Evolutionary conservation across 2,329 filamentous ascomycete genomes (phyloP).

Genomic region (Penicillium capsulatum): DNA sequence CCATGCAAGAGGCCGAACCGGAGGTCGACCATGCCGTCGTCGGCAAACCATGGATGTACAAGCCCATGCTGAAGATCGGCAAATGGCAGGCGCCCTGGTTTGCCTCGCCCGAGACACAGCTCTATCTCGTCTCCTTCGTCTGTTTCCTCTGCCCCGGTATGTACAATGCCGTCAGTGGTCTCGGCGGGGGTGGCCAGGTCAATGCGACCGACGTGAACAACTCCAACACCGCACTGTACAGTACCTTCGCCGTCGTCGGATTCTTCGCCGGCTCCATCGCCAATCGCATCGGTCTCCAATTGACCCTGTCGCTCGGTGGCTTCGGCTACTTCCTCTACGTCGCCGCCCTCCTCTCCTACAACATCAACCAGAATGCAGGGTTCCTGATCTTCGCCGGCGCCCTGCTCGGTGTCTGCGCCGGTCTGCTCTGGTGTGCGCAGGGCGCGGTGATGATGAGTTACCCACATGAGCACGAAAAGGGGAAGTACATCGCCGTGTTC

Average conservation of each 20-base stretch:
- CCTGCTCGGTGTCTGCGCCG: slow-evolving; percentile 48
- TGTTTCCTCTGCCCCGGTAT: slow-evolving; percentile 70
- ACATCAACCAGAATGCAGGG: slow-evolving; percentile 46
- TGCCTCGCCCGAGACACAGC: slow-evolving; percentile 68
- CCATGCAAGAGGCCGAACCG: slow-evolving; percentile 24
- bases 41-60: slow-evolving; percentile 62
- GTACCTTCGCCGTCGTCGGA: slow-evolving; percentile 63
- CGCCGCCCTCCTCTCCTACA: slow-evolving; percentile 49
- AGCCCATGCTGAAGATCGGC: slow-evolving; percentile 51
- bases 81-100: slow-evolving; percentile 59
- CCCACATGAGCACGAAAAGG: slow-evolving; percentile 74
- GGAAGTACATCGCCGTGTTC: slow-evolving; percentile 83
- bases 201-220: slow-evolving; percentile 58
- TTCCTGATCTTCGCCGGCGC: slow-evolving; percentile 50
- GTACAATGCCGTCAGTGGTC: slow-evolving; percentile 64
- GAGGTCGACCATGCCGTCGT: slow-evolving; percentile 19
- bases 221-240: slow-evolving; percentile 67
- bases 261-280: slow-evolving; percentile 57
- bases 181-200: slow-evolving; percentile 61
- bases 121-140: slow-evolving; percentile 66
- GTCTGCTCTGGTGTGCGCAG: slow-evolving; percentile 50
- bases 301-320: slow-evolving; percentile 45
- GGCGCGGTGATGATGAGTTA: slow-evolving; percentile 68
- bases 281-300: slow-evolving; percentile 43
- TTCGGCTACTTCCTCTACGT: slow-evolving; percentile 50